Conservation (phyloP, 768 basidiomycete species). For the Lactifluus rugatus region DNA sequence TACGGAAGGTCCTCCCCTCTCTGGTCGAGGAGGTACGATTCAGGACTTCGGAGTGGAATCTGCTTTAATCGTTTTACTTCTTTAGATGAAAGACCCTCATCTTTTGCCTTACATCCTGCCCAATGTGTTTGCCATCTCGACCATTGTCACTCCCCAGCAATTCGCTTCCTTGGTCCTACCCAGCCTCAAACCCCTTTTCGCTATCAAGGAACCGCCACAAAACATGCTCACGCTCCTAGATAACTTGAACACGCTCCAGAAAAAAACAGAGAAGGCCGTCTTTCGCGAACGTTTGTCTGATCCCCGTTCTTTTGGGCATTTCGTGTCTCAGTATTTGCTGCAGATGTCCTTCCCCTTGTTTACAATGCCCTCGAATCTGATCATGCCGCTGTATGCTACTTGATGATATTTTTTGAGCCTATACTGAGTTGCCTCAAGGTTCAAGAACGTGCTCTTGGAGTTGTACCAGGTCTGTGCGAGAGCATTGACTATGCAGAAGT, state of each 20-base stretch:
- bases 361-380: constrained; percentile 97
- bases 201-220: constrained; percentile 89
- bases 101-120: constrained; percentile 93
- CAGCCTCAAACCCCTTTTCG: constrained; percentile 82
- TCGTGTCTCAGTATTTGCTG: not conserved
- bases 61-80: not conserved
- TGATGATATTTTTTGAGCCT: not conserved
- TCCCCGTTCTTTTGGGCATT: not conserved
- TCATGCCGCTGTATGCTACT: constrained; percentile 51
- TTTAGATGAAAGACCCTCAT: constrained; percentile 86
- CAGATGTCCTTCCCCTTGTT: constrained; percentile 92
- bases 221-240: constrained; percentile 93
- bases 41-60: not conserved
- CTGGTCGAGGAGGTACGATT: constrained; percentile 84
- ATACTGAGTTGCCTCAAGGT: constrained; percentile 42
- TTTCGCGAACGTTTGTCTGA: constrained; percentile 76
- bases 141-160: constrained; percentile 62
- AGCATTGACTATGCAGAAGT: constrained; percentile 93
- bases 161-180: constrained; percentile 79
- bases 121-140: constrained; percentile 87
- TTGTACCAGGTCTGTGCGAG: constrained; percentile 83
- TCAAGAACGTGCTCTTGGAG: constrained; percentile 81
- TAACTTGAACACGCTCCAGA: constrained; percentile 77
- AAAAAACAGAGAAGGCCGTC: constrained; percentile 75
- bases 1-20: constrained; percentile 83